Base-by-base conservation (phyloP, 148 eudicot species). In the Rhododendron ovatum region DNA sequence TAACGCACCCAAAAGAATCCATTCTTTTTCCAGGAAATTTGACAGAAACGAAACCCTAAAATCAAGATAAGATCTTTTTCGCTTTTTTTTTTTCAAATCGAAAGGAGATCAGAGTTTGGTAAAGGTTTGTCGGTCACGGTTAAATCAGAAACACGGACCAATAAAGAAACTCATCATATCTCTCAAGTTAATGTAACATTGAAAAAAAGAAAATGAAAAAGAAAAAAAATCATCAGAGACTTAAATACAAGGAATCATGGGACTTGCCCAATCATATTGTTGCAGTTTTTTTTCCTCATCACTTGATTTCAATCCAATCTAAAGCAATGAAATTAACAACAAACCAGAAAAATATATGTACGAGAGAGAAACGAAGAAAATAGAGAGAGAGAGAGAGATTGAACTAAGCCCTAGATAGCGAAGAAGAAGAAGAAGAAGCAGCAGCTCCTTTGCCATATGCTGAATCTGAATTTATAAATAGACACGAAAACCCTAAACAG, bases 121-220 rank as follows among this genome's bases (percentile, higher is more conserved):
- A 73, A 82, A 69, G 6, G 41, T 63, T 85, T 87, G 57, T 92
- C 92, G 77, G 91, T 92, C 93, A 92, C 92, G 88, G 90, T 87
- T 82, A 82, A 87, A 83, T 91, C 96, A 90, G 96, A 93, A 93
- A 93, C 96, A 93, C 96, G 94, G 93, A 93, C 94, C 96, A 93
- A 91, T 80, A 77, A 55, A 69, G 30, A 14, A 79, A 55, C 78
- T 93, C 94, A 92, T 92, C 94, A 86, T 37, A 84, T 89, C 85
- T 89, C 94, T n/a, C 73, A n/a, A 26, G 4, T n/a, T 2, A 53
- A 53, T 3, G 15, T 45, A 1, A 55, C 22, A 15, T 14, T 15
- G 61, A 55, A 55, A 55, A 55, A 51, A 51, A 51, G 4, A 4
- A 4, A 39, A 30, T 30, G 30, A 30, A 39, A 39, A 39, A 0